Conservation (phyloP, 768 basidiomycete genomes). For the Obba rivulosa region DNA sequence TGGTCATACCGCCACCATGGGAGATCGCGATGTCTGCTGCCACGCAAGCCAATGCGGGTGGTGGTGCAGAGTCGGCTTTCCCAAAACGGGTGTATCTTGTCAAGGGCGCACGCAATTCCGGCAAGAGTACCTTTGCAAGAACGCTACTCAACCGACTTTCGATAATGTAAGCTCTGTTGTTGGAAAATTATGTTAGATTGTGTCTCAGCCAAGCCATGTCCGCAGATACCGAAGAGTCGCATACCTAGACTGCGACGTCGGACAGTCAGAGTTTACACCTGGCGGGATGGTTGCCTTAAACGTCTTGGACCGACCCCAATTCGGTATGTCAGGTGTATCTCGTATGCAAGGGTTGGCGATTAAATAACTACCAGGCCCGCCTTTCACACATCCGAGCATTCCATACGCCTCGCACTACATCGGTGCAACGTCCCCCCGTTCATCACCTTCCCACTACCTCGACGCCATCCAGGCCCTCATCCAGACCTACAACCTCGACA, state of each 20-base stretch:
- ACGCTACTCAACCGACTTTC: conserved; percentile 68
- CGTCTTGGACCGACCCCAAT: conserved; percentile 56
- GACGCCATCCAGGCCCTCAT: conserved; percentile 61
- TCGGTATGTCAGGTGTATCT: conserved; percentile 49
- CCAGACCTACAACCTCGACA: conserved; percentile 61
- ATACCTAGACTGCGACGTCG: conserved; percentile 87
- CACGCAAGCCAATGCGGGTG: neutral
- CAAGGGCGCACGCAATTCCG: conserved; percentile 81
- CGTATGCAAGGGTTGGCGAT: neutral
- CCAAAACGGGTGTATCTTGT: conserved; percentile 49
- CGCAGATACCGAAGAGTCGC: conserved; percentile 75
- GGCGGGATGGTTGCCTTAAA: conserved; percentile 81
- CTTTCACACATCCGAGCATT: conserved; percentile 77
- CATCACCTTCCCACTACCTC: conserved; percentile 74
- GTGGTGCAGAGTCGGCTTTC: neutral
- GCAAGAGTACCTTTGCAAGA: conserved; percentile 87
- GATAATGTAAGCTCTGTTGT: conserved; percentile 36
- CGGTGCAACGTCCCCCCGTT: conserved; percentile 72
- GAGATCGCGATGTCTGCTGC: conserved; percentile 20
- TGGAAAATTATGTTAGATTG: too few species aligned
- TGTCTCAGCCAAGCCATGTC: too few species aligned
- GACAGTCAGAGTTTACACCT: conserved; percentile 91
- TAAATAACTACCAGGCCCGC: conserved; percentile 51
- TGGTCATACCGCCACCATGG: conserved; percentile 33
- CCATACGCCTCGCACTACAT: conserved; percentile 78